Evolutionary conservation across 108 stramenopile genomes (phyloP).

Genomic region (Cyclostephanos tholiformis): DNA sequence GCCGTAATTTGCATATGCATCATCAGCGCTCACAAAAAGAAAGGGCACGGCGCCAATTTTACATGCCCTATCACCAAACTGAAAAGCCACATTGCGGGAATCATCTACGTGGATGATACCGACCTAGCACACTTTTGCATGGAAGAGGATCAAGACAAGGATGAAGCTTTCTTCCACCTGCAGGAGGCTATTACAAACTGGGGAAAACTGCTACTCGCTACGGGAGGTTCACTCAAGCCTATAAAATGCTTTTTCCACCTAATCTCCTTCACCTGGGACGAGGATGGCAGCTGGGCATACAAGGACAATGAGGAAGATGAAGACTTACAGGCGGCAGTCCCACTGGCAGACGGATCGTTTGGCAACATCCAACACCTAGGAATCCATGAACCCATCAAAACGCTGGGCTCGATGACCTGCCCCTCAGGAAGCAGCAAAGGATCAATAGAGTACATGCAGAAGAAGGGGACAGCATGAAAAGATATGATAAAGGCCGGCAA

Average conservation of each 20-base stretch:
- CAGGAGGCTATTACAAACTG: conserved; percentile 2
- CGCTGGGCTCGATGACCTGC: not conserved
- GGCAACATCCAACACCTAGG: not conserved
- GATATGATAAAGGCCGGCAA: not conserved
- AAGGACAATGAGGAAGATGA: not conserved
- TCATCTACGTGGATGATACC: too few species aligned
- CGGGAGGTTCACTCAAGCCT: not conserved
- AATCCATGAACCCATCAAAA: not conserved
- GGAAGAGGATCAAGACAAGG: not conserved
- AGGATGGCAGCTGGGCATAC: not conserved
- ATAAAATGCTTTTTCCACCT: not conserved
- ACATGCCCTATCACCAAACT: too few species aligned
- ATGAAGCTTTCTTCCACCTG: not conserved
- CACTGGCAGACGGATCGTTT: not conserved
- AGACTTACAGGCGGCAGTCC: not conserved
- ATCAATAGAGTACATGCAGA: not conserved
- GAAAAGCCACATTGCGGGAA: too few species aligned
- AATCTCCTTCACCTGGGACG: not conserved
- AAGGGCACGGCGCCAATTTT: too few species aligned
- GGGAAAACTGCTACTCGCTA: conserved; percentile 7
- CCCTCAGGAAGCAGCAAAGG: too few species aligned
- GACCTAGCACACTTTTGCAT: not conserved
- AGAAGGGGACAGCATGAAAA: not conserved
- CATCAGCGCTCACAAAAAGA: too few species aligned
- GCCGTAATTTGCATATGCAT: too few species aligned